Evolutionary conservation across 2,329 filamentous ascomycete genomes (phyloP).

Genomic region (Trichoderma sp.): DNA sequence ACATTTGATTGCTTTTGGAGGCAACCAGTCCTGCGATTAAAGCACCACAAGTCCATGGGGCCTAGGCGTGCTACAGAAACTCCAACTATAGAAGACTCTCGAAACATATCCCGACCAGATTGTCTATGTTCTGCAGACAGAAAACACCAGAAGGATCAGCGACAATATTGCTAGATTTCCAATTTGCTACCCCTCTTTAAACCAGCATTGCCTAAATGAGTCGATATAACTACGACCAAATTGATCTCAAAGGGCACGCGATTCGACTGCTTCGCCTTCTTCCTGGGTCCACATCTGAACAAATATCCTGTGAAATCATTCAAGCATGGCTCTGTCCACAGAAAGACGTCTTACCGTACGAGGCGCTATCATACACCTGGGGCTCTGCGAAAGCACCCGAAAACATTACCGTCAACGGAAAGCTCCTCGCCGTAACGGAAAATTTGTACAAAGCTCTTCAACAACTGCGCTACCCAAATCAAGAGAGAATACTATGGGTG

Average conservation of each 20-base stretch:
- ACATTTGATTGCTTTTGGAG: not conserved
- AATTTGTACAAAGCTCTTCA: not conserved
- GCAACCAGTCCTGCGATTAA: not conserved
- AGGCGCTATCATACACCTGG: slow-evolving; percentile 3
- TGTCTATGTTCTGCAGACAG: not conserved
- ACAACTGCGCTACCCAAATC: not conserved
- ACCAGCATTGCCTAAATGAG: not conserved
- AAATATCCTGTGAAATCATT: not conserved
- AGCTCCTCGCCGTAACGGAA: not conserved
- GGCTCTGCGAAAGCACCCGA: not conserved
- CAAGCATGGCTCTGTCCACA: not conserved
- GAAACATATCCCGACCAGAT: not conserved
- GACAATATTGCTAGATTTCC: not conserved
- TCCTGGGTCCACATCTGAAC: not conserved
- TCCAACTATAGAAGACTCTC: not conserved
- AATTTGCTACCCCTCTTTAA: not conserved
- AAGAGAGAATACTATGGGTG: not conserved
- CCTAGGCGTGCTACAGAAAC: not conserved
- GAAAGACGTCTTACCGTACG: not conserved
- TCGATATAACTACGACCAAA: not conserved
- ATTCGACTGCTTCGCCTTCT: not conserved
- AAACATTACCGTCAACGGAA: not conserved
- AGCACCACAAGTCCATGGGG: not conserved
- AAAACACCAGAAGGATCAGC: not conserved
- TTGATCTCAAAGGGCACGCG: not conserved